Evolutionary conservation across 2,329 filamentous ascomycete species (phyloP), one percentile per base, ranked within the genome.

Genomic region (Fusarium newnesense): DNA sequence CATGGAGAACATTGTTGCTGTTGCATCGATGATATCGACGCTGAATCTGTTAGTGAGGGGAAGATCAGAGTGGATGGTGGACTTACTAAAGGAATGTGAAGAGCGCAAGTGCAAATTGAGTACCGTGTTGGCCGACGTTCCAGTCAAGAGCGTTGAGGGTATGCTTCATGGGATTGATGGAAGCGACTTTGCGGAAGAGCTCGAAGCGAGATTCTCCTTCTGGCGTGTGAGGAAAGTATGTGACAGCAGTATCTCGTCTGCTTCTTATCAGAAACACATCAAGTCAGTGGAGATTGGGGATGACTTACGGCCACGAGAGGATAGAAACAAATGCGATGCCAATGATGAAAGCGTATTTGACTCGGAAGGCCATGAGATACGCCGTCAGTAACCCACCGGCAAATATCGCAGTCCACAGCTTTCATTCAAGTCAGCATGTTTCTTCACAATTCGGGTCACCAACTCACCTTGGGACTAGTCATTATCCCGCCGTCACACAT

Each of bases 181-280:
- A 89, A 21, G 94, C 93, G 2, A 96, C 91, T 77, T 94, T 87
- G 79, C 92, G 93, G 87, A 96, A 96, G 82, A 95, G 94, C 67
- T 94, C 86, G 80, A 95, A 96, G 24, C 84, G 85, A 69, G 86
- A 86, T 78, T 94, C 85, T 46, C 93, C 93, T 6, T 90, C 81
- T 1, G 84, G 77, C 0, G 88, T 92, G 75, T 94, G 84, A 0
- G 93, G 93, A 82, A 96, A 96, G 81, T 92, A 93, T 3, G 93
- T 95, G 53, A 96, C 89, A 0, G 86, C 79, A 0, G 93, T 95
- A 5, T 43, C 42, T 7, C 74, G 74, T n/a, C 74, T 75, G 30
- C 7, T 19, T 5, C 1, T 7, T 6, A 7, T 73, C 11, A 65
- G 60, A 34, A 4, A 6, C 1, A 2, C 0, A 4, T 7, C 13